phyloP scores from a whole-genome alignment of 805 yeast species.

The Torulaspora indica region DNA sequence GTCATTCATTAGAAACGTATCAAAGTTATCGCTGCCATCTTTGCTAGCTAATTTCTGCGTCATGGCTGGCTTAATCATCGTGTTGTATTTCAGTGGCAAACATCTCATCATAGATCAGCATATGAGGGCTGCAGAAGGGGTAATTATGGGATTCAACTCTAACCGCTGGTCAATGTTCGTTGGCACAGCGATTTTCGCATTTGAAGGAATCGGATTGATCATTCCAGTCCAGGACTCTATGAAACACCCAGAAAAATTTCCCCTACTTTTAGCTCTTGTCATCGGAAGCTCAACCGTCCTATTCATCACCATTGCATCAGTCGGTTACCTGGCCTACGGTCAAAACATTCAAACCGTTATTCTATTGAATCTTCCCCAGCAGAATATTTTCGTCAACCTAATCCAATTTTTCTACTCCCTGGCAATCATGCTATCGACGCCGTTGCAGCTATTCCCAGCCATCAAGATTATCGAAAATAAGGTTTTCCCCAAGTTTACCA shows the following conservation, averaged over 20 bases:
- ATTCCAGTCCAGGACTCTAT: slow-evolving; percentile 80
- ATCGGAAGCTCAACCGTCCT: slow-evolving; percentile 57
- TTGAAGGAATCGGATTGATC: slow-evolving; percentile 78
- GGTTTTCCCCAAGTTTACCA: slow-evolving; percentile 43
- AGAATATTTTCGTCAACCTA: slow-evolving; percentile 52
- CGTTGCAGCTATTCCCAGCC: slow-evolving; percentile 77
- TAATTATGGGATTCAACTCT: slow-evolving; percentile 48
- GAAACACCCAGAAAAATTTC: slow-evolving; percentile 70
- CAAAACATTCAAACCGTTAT: slow-evolving; percentile 60
- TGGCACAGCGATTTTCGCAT: slow-evolving; percentile 84
- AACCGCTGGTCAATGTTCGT: slow-evolving; percentile 65
- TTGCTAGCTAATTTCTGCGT: slow-evolving; percentile 68
- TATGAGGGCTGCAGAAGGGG: slow-evolving; percentile 48
- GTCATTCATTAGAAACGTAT: slow-evolving; percentile 68
- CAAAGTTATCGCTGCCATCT: slow-evolving; percentile 68
- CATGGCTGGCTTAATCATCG: slow-evolving; percentile 59
- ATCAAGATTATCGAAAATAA: slow-evolving; percentile 65
- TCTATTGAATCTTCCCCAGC: slow-evolving; percentile 66
- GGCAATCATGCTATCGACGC: slow-evolving; percentile 73
- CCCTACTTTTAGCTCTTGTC: slow-evolving; percentile 57
- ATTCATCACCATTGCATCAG: slow-evolving; percentile 57
- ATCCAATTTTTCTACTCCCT: slow-evolving; percentile 69
- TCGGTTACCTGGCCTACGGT: slow-evolving; percentile 72
- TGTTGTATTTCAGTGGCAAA: slow-evolving; percentile 49
- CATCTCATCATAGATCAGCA: slow-evolving; percentile 27